These are phyloP conservation scores for Hypoxylon fuscum DNA, from an alignment of 495 filamentous ascomycete species.

Conservation along the genomic window DNA sequence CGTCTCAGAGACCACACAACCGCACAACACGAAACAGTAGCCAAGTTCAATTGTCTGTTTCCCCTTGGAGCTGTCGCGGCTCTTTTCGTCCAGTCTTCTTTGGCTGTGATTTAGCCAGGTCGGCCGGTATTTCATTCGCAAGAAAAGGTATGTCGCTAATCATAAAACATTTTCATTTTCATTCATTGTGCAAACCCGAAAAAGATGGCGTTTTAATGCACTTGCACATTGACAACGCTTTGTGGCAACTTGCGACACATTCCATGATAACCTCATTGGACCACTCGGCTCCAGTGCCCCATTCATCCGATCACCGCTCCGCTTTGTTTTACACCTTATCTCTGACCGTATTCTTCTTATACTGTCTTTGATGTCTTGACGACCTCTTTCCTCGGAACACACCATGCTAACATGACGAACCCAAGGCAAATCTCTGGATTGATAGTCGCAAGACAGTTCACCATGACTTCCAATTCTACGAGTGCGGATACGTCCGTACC, in stretches of 20 bases:
- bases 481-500: slow-evolving; percentile 44
- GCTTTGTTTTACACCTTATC: slow-evolving; percentile 18
- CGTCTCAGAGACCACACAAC: slow-evolving; percentile 40
- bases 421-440: slow-evolving; percentile 48
- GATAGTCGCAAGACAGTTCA: slow-evolving; percentile 48
- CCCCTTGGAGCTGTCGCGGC: slow-evolving; percentile 14
- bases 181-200: not conserved
- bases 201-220: slow-evolving; percentile 10
- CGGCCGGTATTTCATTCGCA: slow-evolving; percentile 11
- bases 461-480: slow-evolving; percentile 57
- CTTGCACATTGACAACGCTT: slow-evolving; percentile 22
- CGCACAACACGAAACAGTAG: slow-evolving; percentile 36
- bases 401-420: slow-evolving; percentile 52
- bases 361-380: slow-evolving; percentile 14
- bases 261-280: slow-evolving; percentile 43
- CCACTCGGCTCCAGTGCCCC: slow-evolving; percentile 27
- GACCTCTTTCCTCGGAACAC: slow-evolving; percentile 3
- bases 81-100: slow-evolving; percentile 35
- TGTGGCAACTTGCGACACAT: slow-evolving; percentile 40
- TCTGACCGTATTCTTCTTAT: slow-evolving; percentile 11
- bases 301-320: slow-evolving; percentile 30
- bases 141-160: slow-evolving; percentile 29
- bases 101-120: slow-evolving; percentile 23
- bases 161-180: no score
- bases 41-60: slow-evolving; percentile 30